Base-by-base conservation (phyloP, 768 basidiomycete species). In the Hypsizygus marmoreus region DNA sequence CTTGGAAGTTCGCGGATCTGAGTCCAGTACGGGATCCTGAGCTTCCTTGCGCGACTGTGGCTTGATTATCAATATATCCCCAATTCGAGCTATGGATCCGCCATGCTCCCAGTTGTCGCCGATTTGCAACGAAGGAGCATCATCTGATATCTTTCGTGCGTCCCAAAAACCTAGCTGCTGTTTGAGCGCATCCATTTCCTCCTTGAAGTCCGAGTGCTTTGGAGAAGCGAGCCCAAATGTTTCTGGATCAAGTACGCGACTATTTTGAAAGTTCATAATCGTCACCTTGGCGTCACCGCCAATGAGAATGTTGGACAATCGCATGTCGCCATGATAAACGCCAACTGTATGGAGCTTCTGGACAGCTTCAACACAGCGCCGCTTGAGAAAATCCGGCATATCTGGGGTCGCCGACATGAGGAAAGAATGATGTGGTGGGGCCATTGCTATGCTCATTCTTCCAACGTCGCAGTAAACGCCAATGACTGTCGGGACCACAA, bases 391-490 rank as follows among this genome's bases (percentile, higher is more conserved):
- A 14, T 65, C 52, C 3, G 82, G 80, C 81, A 86, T 84, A 32
- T 68, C 72, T 2, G 74, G 60, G 4, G 74, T 78, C 11, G 84
- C 79, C 51, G 83, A 76, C 49, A 81, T 72, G 82, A 84, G 84
- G 59, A 83, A 80, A 6, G 71, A 69, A 12, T 63, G 66, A 52
- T 84, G 80, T 1, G 84, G 84, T 12, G 75, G 64, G 52, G 77
- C 79, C 71, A 81, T 76, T 10, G 74, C 60, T 5, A 77, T 56
- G 53, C 70, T 70, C 35, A 77, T 63, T 8, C 63, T 55, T 39
- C 65, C 66, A 20, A 69, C 55, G 49, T 64, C 60, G 16, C 69
- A 49, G 58, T 74, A 74, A 16, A 78, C 69, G 30, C 74, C 75
- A 38, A 85, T 80, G 45, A 86, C 59, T 29, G 65, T 57, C 0